Conservation (phyloP, 176 grass and related monocot species). For the Sorghum bicolor region DNA sequence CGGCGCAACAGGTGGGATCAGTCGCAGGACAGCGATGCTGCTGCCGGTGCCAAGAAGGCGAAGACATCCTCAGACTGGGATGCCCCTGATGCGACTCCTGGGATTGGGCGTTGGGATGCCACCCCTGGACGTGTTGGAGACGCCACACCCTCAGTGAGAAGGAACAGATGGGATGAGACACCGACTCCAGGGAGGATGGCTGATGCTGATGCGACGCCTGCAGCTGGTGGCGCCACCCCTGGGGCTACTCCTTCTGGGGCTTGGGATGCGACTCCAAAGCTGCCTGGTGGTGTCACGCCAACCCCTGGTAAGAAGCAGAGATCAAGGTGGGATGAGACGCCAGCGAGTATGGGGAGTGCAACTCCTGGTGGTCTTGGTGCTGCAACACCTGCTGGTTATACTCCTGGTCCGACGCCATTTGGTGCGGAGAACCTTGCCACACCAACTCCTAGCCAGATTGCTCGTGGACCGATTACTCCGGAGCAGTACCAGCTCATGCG, state of each 20-base stretch:
- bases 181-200: conserved; percentile 85
- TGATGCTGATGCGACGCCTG: conserved; percentile 87
- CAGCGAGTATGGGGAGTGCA: conserved; percentile 64
- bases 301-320: conserved; percentile 86
- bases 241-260: conserved; percentile 83
- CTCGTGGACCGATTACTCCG: conserved; percentile 73
- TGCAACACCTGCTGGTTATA: conserved; percentile 66
- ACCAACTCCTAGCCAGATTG: conserved; percentile 60
- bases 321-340: conserved; percentile 96
- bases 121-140: conserved; percentile 76
- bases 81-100: conserved; percentile 85
- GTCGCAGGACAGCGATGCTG: conserved; percentile 67
- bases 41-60: conserved; percentile 48
- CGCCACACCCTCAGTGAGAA: conserved; percentile 65
- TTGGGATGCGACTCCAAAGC: conserved; percentile 94
- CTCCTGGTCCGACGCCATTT: conserved; percentile 78
- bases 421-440: conserved; percentile 69
- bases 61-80: conserved; percentile 85
- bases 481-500: conserved; percentile 87
- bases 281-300: conserved; percentile 78
- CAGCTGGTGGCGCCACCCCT: conserved; percentile 63
- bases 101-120: conserved; percentile 81
- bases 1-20: conserved; percentile 96
- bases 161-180: conserved; percentile 98
- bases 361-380: conserved; percentile 49